Evolutionary conservation across 257 asterid species (phyloP).

Genomic region (Eustoma russellianum): DNA sequence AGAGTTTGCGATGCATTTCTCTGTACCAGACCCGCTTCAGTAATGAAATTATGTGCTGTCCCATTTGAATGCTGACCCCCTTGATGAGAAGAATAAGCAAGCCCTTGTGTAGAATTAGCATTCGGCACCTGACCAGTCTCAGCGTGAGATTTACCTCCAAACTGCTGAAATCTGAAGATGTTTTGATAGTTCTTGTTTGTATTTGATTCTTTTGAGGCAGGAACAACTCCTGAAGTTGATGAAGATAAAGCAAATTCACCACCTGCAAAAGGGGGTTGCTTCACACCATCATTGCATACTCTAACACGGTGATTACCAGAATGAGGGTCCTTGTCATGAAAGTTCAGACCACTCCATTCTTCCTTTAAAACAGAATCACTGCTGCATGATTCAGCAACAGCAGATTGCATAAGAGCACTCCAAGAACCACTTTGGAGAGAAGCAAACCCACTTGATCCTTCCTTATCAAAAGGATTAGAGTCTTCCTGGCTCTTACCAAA

Average conservation of each 20-base stretch:
- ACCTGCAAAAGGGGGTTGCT: constrained; percentile 21
- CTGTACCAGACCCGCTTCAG: constrained; percentile 28
- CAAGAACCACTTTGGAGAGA: constrained; percentile 82
- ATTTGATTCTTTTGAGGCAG: constrained; percentile 15
- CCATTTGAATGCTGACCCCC: constrained; percentile 32
- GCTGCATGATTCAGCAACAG: constrained; percentile 82
- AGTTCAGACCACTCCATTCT: constrained; percentile 57
- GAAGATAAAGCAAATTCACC: constrained; percentile 20
- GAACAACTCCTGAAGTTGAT: constrained; percentile 26
- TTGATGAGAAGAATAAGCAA: constrained; percentile 26
- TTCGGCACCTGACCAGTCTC: constrained; percentile 25
- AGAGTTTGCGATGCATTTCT: constrained; percentile 35
- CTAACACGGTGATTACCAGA: constrained; percentile 30
- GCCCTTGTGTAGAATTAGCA: constrained; percentile 36
- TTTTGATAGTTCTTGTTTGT: constrained; percentile 25
- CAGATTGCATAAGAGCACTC: constrained; percentile 99
- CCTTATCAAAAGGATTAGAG: constrained; percentile 39
- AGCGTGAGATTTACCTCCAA: constrained; percentile 29
- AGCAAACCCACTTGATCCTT: constrained; percentile 40
- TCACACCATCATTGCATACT: constrained; percentile 27
- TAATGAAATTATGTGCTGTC: constrained; percentile 23
- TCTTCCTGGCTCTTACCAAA: constrained; percentile 56
- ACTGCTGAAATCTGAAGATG: constrained; percentile 31
- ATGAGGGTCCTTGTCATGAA: constrained; percentile 26
- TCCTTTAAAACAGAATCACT: constrained; percentile 47